Percentiles rank a stretch among this genome's conserved stretches.
phyloP scores from a whole-genome alignment of 176 grass and related monocot species.

The Bromus sterilis region DNA sequence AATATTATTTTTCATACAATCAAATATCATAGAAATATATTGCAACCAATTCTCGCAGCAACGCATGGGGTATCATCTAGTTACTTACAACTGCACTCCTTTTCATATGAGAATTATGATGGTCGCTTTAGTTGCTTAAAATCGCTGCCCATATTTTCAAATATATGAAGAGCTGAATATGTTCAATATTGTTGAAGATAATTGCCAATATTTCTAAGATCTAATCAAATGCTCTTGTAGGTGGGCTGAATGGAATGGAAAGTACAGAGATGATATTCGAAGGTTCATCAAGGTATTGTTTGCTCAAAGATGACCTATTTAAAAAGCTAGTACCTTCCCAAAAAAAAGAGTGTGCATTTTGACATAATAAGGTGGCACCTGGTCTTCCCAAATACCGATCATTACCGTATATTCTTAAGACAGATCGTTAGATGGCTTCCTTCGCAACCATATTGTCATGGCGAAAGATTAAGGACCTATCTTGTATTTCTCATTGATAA shows the following conservation, averaged over 20 bases:
- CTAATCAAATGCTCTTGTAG: slow-evolving; percentile 31
- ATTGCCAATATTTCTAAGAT: slow-evolving; percentile 9
- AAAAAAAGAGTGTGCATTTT: neutral
- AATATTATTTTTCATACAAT: no score
- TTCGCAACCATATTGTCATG: neutral
- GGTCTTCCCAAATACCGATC: neutral
- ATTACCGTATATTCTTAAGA: neutral
- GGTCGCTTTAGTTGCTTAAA: neutral
- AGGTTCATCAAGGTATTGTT: slow-evolving; percentile 81
- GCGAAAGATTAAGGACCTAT: neutral
- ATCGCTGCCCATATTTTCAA: neutral
- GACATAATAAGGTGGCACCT: neutral
- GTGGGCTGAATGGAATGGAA: slow-evolving; percentile 99
- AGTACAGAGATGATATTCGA: slow-evolving; percentile 89
- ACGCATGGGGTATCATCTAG: no score
- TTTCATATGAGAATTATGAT: neutral
- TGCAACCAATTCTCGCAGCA: no score
- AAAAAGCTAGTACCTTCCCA: neutral
- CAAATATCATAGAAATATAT: no score
- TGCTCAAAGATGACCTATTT: neutral
- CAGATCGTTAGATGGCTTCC: neutral
- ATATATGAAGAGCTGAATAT: neutral
- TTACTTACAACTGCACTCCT: neutral
- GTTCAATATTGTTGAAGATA: neutral
- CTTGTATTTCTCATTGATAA: neutral